Evolutionary conservation across 1,284 basidiomycete species (phyloP).

Genomic region (Cryptococcus neoformans): DNA sequence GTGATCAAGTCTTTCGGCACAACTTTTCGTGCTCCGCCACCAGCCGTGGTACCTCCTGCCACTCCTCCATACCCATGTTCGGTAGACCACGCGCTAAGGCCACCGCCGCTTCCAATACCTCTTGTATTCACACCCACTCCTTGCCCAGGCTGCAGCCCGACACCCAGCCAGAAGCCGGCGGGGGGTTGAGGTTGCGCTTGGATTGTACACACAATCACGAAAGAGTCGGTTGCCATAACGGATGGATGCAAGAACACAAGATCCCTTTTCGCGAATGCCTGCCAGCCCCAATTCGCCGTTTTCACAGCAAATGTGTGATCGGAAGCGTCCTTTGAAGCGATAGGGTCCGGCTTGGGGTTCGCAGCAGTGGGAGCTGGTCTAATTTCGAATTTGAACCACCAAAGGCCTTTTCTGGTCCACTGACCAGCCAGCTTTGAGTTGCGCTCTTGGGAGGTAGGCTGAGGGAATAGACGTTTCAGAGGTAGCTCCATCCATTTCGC

Average conservation of each 20-base stretch:
- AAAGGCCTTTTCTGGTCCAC: constrained; percentile 78
- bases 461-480: not conserved
- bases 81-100: constrained; percentile 38
- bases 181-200: constrained; percentile 66
- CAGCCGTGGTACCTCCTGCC: constrained; percentile 39
- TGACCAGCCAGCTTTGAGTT: constrained; percentile 63
- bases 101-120: constrained; percentile 32
- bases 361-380: constrained; percentile 50
- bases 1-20: constrained; percentile 47
- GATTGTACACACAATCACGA: constrained; percentile 75
- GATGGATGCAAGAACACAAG: constrained; percentile 62
- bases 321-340: constrained; percentile 69
- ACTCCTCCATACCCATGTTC: constrained; percentile 40
- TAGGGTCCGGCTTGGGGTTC: constrained; percentile 19
- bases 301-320: constrained; percentile 80
- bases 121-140: not conserved
- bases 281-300: constrained; percentile 83
- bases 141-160: constrained; percentile 21
- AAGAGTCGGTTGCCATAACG: constrained; percentile 59
- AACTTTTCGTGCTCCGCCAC: constrained; percentile 37
- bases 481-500: not conserved
- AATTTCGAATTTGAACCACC: constrained; percentile 79
- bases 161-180: constrained; percentile 48
- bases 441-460: constrained; percentile 68
- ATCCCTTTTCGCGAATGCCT: constrained; percentile 69